Evolutionary conservation across 768 basidiomycete species (phyloP), one percentile per base, ranked within the genome.

Genomic region (Rhizopogon sp.): DNA sequence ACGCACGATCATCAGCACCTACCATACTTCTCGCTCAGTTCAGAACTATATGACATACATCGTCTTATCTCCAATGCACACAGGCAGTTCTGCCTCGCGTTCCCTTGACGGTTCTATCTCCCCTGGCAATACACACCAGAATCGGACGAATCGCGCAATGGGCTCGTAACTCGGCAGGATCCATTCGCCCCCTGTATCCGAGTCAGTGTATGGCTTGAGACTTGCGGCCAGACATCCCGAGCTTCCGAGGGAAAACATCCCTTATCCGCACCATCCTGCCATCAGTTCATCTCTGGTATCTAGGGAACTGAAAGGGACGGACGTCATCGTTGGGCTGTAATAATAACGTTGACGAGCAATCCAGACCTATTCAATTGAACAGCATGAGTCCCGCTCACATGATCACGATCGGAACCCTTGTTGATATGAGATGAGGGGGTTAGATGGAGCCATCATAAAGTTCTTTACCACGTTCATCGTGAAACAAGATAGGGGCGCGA

Each of bases 231-330:
- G 33, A 49, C 22, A 35, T 20, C 9, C 46, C 46, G 46, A 49
- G 35, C 20, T 9, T 49, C 47, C 47, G 47, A 49, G 47, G 47
- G 47, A 49, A 31, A 33, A 49, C 47, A 49, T 37, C 35, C 20
- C 47, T 49, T 49, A 49, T 49, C 47, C 47, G 20, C 46, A 37
- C 20, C 22, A 37, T 35, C 47, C 10, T 47, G 46, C 14, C 47
- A 35, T 47, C 17, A 20, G 37, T 49, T 49, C 47, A 49, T 49
- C 47, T 49, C 31, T 49, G 35, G 47, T 49, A 49, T 47, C 46
- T 47, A 35, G 37, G 35, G 16, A 16, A 25, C 47, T n/a, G 14
- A 33, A 49, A 37, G 35, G 25, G 47, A 22, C 20, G 20, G 16
- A 49, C 47, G 37, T 37, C 47, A 49, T 22, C 7, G 5, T 22